These are phyloP conservation scores for Cruciata laevipes DNA, from an alignment of 257 asterid genomes.

Conservation along the genomic window DNA sequence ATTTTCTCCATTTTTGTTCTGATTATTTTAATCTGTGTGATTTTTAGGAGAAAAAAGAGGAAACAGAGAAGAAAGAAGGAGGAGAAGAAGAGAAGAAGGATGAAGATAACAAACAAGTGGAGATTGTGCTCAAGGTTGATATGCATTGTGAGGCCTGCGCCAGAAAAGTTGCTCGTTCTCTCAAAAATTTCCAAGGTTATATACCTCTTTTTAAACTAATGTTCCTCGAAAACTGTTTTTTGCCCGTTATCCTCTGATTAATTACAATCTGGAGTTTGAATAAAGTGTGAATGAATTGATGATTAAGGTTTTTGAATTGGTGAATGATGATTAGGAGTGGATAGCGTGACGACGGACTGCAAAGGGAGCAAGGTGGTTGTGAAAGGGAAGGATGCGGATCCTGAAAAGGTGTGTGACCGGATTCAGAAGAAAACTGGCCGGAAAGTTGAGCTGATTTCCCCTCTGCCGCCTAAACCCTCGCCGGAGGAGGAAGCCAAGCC, in stretches of 20 bases:
- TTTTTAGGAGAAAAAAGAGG: conserved; percentile 37
- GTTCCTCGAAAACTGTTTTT: too few species aligned
- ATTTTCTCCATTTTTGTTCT: too few species aligned
- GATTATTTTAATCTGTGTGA: too few species aligned
- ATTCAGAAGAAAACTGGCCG: conserved; percentile 57
- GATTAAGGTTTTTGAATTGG: background rate
- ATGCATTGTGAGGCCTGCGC: conserved; percentile 96
- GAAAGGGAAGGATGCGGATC: conserved; percentile 66
- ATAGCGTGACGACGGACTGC: conserved; percentile 54
- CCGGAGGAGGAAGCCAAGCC: conserved; percentile 32
- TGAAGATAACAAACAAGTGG: conserved; percentile 25
- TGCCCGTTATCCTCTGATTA: too few species aligned
- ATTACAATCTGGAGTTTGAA: too few species aligned
- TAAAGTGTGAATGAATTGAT: background rate
- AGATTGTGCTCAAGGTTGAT: conserved; percentile 72
- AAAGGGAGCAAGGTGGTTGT: conserved; percentile 78
- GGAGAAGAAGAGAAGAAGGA: conserved; percentile 6
- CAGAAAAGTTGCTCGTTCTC: conserved; percentile 60
- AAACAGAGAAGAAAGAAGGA: conserved; percentile 10
- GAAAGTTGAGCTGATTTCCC: conserved; percentile 64
- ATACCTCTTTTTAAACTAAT: too few species aligned
- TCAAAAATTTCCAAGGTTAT: conserved; percentile 61
- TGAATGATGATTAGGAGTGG: conserved; percentile 43
- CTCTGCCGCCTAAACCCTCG: conserved; percentile 34
- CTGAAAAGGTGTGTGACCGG: conserved; percentile 58